phyloP scores from a whole-genome alignment of 331 rosid species.

The Pyracantha coccinea region DNA sequence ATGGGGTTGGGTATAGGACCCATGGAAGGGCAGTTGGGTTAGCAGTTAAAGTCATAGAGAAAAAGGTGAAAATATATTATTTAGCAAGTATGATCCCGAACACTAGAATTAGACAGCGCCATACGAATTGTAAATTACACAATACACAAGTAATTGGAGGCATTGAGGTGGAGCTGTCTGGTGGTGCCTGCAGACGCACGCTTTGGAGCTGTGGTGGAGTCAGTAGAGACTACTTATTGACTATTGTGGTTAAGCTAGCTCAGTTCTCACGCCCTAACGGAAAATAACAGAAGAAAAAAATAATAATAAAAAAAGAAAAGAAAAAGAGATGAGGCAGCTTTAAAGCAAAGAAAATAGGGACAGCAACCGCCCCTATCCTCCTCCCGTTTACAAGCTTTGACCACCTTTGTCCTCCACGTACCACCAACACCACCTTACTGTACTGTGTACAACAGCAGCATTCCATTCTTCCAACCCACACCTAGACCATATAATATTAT shows the following conservation, averaged over 20 bases:
- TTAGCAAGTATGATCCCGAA: not conserved
- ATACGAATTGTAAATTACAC: not conserved
- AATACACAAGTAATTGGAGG: not conserved
- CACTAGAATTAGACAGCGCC: not conserved
- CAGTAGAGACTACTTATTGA: not conserved
- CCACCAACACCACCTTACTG: not conserved
- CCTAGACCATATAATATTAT: not conserved
- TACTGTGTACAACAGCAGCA: not conserved
- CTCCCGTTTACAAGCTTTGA: not conserved
- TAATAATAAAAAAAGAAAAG: too few relatives aligned
- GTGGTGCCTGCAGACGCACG: slow-evolving; percentile 27
- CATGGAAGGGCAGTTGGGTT: slow-evolving; percentile 25
- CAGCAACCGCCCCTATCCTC: slow-evolving; percentile 13
- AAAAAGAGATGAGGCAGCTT: slow-evolving; percentile 43
- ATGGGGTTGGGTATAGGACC: slow-evolving; percentile 15
- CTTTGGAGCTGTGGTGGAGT: not conserved
- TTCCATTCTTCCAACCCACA: not conserved
- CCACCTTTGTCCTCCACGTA: not conserved
- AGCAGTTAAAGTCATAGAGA: slow-evolving; percentile 21
- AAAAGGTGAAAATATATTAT: not conserved
- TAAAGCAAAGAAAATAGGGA: slow-evolving; percentile 21
- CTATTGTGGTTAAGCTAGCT: not conserved
- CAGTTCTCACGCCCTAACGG: not conserved
- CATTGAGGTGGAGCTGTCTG: not conserved
- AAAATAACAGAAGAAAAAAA: not conserved